Base-by-base conservation (phyloP, 768 basidiomycete species). In the Russula foetens region DNA sequence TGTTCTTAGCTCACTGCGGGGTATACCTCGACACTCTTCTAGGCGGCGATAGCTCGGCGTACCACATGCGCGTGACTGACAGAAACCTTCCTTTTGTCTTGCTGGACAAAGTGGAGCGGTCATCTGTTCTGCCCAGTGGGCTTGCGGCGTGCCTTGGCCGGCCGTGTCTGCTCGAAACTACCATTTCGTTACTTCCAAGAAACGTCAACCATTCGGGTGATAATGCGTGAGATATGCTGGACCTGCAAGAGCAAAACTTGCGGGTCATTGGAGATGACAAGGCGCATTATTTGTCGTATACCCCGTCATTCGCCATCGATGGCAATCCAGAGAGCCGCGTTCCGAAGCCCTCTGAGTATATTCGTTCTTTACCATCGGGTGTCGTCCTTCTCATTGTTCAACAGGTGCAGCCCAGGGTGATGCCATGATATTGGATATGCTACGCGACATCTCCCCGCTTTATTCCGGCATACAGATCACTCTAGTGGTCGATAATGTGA, bases 261-360 rank as follows among this genome's bases (percentile, higher is more conserved):
- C 53, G 64, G 21, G 44, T 56, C 14, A 66, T 85, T 23, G 76
- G 75, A 14, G 67, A 70, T 26, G 67, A 67, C 23, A 71, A 68
- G 49, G 46, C 63, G 17, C 68, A 76, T 64, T 84, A 82, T 66
- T 62, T 80, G 41, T 61, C 67, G 2, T 73, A 78, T 69, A 71
- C 84, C 28, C 75, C 77, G 26, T 83, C 81, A 14, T 71, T 73
- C 67, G 84, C 83, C 4, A 84, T 85, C 5, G 84, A 87, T 71
- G 77, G 79, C 7, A 66, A 74, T n/a, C 63, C 68, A 4, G 69
- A 70, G 9, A 84, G n/a, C 83, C 33, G 75, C 70, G 0, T 87
- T 86, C 66, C 74, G 73, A 35, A 84, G 82, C 67, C 66, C 72
- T 31, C 63, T 70, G 59, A 67, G 85, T 84, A 65, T 56, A 79